A percentile compares a stretch with the other conserved stretches of the same genome.
Conservation (phyloP, 148 eudicot genomes). For the Vaccinium vitisidaea region DNA sequence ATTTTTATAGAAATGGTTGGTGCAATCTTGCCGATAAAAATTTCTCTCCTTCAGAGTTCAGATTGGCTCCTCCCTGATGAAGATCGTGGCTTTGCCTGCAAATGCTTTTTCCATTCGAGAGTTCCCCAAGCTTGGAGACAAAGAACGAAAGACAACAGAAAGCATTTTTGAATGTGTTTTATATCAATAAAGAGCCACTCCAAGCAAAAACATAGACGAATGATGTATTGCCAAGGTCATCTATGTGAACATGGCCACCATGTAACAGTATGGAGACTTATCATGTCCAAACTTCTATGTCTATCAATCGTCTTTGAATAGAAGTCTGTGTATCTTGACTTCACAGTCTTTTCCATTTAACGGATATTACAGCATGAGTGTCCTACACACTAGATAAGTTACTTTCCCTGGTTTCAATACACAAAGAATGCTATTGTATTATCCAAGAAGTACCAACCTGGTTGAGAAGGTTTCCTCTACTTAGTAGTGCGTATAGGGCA, state of each 20-base stretch:
- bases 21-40: neutral
- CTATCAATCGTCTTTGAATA: neutral
- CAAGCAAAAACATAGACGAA: neutral
- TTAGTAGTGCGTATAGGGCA: conserved; percentile 83
- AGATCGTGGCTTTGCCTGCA: neutral
- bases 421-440: neutral
- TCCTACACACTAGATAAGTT: neutral
- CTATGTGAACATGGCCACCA: neutral
- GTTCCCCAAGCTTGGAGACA: neutral
- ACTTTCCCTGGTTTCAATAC: neutral
- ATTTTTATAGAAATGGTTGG: neutral
- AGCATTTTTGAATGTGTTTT: neutral
- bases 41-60: neutral
- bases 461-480: conserved; percentile 56
- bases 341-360: neutral
- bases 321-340: neutral
- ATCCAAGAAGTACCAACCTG: conserved; percentile 45
- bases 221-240: neutral
- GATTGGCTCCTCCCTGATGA: neutral
- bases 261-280: neutral
- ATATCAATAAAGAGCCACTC: neutral
- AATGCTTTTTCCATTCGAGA: neutral
- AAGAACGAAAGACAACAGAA: neutral
- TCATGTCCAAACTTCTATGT: neutral
- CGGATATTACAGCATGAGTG: neutral